A percentile compares a stretch with the other conserved stretches of the same genome.
These are phyloP conservation scores for Parathielavia hyrcaniae DNA, from an alignment of 495 filamentous ascomycete species.

Conservation along the genomic window DNA sequence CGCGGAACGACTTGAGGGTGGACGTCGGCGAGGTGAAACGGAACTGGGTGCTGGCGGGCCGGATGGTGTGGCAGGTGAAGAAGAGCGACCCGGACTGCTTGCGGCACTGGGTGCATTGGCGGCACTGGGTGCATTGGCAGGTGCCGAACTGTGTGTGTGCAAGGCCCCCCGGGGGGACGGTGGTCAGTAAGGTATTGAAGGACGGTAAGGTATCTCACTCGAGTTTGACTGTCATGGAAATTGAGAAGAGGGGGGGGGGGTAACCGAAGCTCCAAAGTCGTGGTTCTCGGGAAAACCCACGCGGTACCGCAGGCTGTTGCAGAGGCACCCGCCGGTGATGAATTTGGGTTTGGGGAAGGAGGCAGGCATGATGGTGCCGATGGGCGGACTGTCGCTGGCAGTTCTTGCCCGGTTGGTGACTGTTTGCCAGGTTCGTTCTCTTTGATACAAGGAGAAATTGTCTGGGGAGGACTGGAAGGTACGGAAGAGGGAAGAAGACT, in stretches of 20 bases:
- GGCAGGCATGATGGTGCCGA: neutral
- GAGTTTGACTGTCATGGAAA: too few relatives aligned
- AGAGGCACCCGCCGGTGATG: slow-evolving; percentile 41
- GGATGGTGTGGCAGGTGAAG: slow-evolving; percentile 26
- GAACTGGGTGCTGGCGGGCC: slow-evolving; percentile 15
- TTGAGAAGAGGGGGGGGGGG: neutral
- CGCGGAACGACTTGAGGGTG: slow-evolving; percentile 29
- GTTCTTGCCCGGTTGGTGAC: too few relatives aligned
- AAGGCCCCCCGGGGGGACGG: neutral
- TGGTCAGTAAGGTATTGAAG: neutral
- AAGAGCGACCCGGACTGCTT: slow-evolving; percentile 34
- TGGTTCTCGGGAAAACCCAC: slow-evolving; percentile 34
- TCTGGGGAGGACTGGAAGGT: too few relatives aligned
- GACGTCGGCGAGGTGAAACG: slow-evolving; percentile 19
- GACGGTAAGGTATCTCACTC: too few relatives aligned
- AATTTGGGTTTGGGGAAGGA: slow-evolving; percentile 30
- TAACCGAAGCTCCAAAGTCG: slow-evolving; percentile 32
- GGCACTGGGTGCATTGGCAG: slow-evolving; percentile 42
- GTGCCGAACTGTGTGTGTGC: slow-evolving; percentile 28
- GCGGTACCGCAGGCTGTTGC: slow-evolving; percentile 33
- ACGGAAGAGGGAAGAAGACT: too few relatives aligned
- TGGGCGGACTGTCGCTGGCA: too few relatives aligned
- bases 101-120: slow-evolving; percentile 41
- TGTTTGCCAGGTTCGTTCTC: too few relatives aligned
- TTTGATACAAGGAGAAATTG: too few relatives aligned